These are phyloP conservation scores for Fusarium paranaense DNA, from an alignment of 2,329 filamentous ascomycete species.

Conservation along the genomic window DNA sequence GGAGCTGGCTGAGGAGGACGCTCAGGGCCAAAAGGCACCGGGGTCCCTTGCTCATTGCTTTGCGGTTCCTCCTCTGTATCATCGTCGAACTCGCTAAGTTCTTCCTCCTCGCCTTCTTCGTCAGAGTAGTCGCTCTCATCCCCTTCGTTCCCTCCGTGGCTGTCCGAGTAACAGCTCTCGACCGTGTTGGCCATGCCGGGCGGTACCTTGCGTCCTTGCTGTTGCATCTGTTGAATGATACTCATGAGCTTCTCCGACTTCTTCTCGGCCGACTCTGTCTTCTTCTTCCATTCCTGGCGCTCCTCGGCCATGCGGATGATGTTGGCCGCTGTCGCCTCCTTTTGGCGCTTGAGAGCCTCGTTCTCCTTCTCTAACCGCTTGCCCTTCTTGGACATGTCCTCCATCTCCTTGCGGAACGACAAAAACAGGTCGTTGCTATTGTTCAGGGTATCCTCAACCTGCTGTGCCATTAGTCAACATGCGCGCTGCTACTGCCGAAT, in stretches of 20 bases:
- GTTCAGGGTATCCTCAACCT: conserved; percentile 99
- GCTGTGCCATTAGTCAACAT: conserved; percentile 44
- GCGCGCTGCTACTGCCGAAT: conserved; percentile 14
- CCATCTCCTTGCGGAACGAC: conserved; percentile 98
- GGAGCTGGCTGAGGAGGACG: conserved; percentile 56
- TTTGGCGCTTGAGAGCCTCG: conserved; percentile 88
- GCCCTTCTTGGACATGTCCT: conserved; percentile 99
- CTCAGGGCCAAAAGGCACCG: conserved; percentile 61
- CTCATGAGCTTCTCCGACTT: conserved; percentile 93
- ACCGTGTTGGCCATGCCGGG: conserved; percentile 72
- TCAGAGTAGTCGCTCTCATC: conserved; percentile 74
- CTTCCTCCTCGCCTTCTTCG: conserved; percentile 72
- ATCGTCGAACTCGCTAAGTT: conserved; percentile 74
- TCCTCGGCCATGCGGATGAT: conserved; percentile 98
- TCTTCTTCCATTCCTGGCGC: conserved; percentile 84
- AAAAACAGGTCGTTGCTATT: conserved; percentile 98
- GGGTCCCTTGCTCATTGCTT: conserved; percentile 49
- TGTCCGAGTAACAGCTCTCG: conserved; percentile 69
- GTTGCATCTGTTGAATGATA: conserved; percentile 96
- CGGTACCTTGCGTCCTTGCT: conserved; percentile 83
- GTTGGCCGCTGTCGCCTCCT: conserved; percentile 92
- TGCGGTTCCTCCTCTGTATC: conserved; percentile 65
- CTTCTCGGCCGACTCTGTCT: conserved; percentile 64
- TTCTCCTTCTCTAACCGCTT: conserved; percentile 98
- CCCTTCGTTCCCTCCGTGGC: conserved; percentile 60